phyloP scores from a whole-genome alignment of 2,329 filamentous ascomycete genomes.

The Neonectria ditissima region DNA sequence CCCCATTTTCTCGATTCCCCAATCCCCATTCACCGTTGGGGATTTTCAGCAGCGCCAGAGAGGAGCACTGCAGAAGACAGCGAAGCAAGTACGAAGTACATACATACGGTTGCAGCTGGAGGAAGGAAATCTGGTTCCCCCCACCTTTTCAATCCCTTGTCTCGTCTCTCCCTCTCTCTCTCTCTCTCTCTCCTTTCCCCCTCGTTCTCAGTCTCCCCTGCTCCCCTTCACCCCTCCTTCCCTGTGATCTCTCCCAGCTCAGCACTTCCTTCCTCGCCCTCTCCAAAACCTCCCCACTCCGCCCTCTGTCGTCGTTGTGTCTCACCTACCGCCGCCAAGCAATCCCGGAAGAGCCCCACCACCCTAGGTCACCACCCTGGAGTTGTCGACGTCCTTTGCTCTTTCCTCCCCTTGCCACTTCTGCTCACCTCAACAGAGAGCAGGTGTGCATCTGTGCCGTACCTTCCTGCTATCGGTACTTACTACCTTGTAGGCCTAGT shows the following conservation, averaged over 20 bases:
- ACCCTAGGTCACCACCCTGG: constrained; percentile 16
- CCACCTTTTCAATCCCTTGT: background rate
- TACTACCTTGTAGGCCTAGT: too few species aligned
- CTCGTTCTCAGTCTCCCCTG: background rate
- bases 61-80: constrained; percentile 6
- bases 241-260: background rate
- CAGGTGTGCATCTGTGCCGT: constrained; percentile 3
- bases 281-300: constrained; percentile 13
- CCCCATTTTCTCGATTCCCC: constrained; percentile 9
- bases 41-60: constrained; percentile 3
- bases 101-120: background rate
- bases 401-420: constrained; percentile 4
- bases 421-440: constrained; percentile 7
- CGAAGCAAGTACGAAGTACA: constrained; percentile 1
- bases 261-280: background rate
- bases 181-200: too few species aligned
- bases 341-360: constrained; percentile 23
- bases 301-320: constrained; percentile 13
- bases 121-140: constrained; percentile 2
- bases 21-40: background rate
- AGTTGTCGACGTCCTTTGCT: constrained; percentile 5
- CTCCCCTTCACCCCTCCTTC: background rate
- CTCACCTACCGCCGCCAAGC: constrained; percentile 21
- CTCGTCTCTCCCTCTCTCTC: background rate
- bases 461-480: constrained; percentile 1